Percentiles rank a stretch among this genome's conserved stretches.
Conservation (phyloP, 2,329 filamentous ascomycete genomes). For the Leptographium wingfieldii region DNA sequence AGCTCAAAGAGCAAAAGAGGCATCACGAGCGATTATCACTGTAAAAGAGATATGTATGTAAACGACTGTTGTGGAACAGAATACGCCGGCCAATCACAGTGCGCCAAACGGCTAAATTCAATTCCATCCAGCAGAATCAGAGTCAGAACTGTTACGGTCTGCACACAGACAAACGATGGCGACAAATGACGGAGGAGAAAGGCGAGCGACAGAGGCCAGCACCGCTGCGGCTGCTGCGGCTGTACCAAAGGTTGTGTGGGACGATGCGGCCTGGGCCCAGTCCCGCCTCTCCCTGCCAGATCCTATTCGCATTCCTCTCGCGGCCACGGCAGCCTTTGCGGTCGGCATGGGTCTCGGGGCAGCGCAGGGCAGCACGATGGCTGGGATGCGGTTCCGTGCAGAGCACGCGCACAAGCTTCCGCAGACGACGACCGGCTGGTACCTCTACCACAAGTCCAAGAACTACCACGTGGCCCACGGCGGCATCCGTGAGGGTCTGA, state of each 20-base stretch:
- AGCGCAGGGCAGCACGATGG: slow-evolving; percentile 57
- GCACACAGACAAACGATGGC: not conserved
- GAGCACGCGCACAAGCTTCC: slow-evolving; percentile 95
- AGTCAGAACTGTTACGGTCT: not conserved
- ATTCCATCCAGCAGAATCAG: not conserved
- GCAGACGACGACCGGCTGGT: slow-evolving; percentile 75
- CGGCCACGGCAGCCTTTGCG: slow-evolving; percentile 48
- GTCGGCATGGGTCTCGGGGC: slow-evolving; percentile 61
- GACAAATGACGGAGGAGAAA: not conserved
- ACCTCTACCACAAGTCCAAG: slow-evolving; percentile 96
- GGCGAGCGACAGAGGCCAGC: not conserved
- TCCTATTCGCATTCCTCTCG: slow-evolving; percentile 51
- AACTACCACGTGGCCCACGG: slow-evolving; percentile 78
- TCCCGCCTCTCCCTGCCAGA: slow-evolving; percentile 51
- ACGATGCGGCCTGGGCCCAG: slow-evolving; percentile 19
- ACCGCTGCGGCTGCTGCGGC: not conserved
- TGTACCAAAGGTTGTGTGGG: slow-evolving; percentile 3
- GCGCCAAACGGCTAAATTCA: not conserved
- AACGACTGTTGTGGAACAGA: not conserved
- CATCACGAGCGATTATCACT: not conserved
- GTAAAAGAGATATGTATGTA: not conserved
- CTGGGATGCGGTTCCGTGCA: slow-evolving; percentile 76
- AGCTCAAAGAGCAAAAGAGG: not conserved
- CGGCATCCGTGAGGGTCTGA: slow-evolving; percentile 64
- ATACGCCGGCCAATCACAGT: not conserved